Percentiles rank a stretch among this genome's conserved stretches.
Conservation (phyloP, 768 basidiomycete genomes). For the Galerina sulciceps region DNA sequence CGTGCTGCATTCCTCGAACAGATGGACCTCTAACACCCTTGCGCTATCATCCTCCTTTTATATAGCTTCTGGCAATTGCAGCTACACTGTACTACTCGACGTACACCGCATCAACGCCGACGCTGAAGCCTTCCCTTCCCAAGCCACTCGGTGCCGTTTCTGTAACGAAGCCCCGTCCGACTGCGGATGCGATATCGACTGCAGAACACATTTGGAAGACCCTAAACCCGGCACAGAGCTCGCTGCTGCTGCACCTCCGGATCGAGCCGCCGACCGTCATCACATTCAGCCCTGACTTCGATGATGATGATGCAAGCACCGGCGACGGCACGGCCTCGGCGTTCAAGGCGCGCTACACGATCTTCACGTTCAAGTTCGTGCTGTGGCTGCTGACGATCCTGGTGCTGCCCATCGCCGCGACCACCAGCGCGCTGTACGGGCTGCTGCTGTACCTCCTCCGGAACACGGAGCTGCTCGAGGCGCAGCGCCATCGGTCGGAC, state of each 20-base stretch:
- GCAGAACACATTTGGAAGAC: constrained; percentile 77
- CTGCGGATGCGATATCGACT: constrained; percentile 41
- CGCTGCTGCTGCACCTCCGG: constrained; percentile 74
- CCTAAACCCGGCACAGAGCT: constrained; percentile 70
- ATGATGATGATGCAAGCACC: constrained; percentile 22
- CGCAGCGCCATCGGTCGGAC: constrained; percentile 70
- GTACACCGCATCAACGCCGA: constrained; percentile 46
- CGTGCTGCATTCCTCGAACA: constrained; percentile 9
- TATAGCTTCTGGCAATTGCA: constrained; percentile 77
- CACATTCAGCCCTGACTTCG: constrained; percentile 56
- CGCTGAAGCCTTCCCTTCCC: constrained; percentile 25
- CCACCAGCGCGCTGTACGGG: constrained; percentile 73
- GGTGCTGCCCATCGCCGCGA: constrained; percentile 80
- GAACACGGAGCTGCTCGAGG: constrained; percentile 88
- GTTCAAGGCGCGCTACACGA: constrained; percentile 46
- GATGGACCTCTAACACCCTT: constrained; percentile 6
- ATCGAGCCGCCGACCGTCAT: constrained; percentile 82
- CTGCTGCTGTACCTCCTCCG: constrained; percentile 87
- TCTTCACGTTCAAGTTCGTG: constrained; percentile 56
- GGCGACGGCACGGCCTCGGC: constrained; percentile 19
- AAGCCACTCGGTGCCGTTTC: constrained; percentile 37
- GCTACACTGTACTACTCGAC: constrained; percentile 78
- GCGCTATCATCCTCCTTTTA: background rate
- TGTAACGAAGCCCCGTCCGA: constrained; percentile 32
- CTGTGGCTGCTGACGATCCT: constrained; percentile 85